Evolutionary conservation across 2,329 filamentous ascomycete genomes (phyloP).

Genomic region (Hirsutella thompsonii): DNA sequence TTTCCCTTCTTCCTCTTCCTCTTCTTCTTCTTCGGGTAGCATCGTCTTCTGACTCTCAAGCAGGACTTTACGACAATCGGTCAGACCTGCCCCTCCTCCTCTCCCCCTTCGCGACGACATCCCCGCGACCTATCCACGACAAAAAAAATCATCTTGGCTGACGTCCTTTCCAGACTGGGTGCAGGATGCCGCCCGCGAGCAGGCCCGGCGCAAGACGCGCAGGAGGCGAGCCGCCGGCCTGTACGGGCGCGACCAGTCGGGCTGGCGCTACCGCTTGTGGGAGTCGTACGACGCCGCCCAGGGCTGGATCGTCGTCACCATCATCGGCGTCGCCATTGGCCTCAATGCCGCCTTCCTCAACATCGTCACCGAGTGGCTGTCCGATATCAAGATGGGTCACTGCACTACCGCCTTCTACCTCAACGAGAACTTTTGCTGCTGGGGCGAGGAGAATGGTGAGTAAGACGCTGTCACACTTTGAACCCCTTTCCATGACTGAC

Average conservation of each 20-base stretch:
- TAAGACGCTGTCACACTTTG: slow-evolving; percentile 4
- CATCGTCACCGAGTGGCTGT: slow-evolving; percentile 93
- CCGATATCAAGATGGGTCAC: slow-evolving; percentile 91
- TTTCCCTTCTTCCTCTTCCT: background rate
- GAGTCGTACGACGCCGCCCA: slow-evolving; percentile 93
- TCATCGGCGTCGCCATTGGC: slow-evolving; percentile 87
- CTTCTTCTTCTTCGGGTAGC: background rate
- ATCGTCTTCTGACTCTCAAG: slow-evolving; percentile 4
- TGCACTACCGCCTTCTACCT: slow-evolving; percentile 93
- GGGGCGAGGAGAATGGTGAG: slow-evolving; percentile 76
- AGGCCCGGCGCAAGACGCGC: slow-evolving; percentile 64
- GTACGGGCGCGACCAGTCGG: slow-evolving; percentile 54
- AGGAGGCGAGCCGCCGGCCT: slow-evolving; percentile 60
- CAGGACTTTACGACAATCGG: slow-evolving; percentile 89
- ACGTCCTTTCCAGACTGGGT: slow-evolving; percentile 64
- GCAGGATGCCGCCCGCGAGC: slow-evolving; percentile 87
- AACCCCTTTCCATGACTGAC: slow-evolving; percentile 6
- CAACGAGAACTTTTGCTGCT: slow-evolving; percentile 96
- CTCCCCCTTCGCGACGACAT: slow-evolving; percentile 3
- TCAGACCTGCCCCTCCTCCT: slow-evolving; percentile 19
- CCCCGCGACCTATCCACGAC: slow-evolving; percentile 2
- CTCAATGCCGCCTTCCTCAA: slow-evolving; percentile 87
- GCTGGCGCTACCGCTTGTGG: slow-evolving; percentile 70
- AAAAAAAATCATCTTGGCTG: too few species aligned
- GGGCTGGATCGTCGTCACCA: slow-evolving; percentile 92